Evolutionary conservation across 768 basidiomycete genomes (phyloP).

Genomic region (Sistotremastrum niveocremeum): DNA sequence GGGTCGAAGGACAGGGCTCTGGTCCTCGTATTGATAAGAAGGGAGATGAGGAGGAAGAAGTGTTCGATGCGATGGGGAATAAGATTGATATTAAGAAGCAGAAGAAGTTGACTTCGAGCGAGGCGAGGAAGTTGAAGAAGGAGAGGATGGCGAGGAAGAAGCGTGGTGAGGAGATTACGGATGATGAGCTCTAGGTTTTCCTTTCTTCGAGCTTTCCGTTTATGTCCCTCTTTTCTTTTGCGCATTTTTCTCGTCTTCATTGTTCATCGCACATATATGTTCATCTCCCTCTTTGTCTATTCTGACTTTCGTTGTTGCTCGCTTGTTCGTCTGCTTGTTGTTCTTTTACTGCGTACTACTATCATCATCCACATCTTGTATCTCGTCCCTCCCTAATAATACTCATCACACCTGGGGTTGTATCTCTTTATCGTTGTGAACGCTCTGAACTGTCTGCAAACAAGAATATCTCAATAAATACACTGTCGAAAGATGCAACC

Average conservation of each 20-base stretch:
- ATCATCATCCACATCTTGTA: too few species aligned
- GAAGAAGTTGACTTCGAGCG: constrained; percentile 75
- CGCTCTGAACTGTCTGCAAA: too few species aligned
- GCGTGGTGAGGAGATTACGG: constrained; percentile 62
- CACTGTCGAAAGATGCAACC: too few species aligned
- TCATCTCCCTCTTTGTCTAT: too few species aligned
- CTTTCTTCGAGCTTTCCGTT: neutral
- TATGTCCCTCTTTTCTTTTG: neutral
- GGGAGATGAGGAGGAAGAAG: constrained; percentile 79
- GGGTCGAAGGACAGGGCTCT: constrained; percentile 97
- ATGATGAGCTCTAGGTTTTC: constrained; percentile 30
- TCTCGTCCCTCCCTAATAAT: too few species aligned
- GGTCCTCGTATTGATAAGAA: constrained; percentile 92
- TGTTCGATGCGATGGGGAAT: constrained; percentile 98
- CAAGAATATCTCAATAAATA: too few species aligned
- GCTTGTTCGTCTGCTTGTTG: too few species aligned
- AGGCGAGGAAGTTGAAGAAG: constrained; percentile 92
- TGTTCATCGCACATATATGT: too few species aligned
- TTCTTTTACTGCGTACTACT: too few species aligned
- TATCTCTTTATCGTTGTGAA: too few species aligned
- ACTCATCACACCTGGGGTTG: too few species aligned
- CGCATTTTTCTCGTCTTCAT: neutral
- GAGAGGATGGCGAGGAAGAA: constrained; percentile 86
- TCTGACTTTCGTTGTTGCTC: too few species aligned
- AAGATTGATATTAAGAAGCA: constrained; percentile 76